Base-by-base conservation (phyloP, 2,329 filamentous ascomycete genomes). In the Neofusicoccum umdonicola region DNA sequence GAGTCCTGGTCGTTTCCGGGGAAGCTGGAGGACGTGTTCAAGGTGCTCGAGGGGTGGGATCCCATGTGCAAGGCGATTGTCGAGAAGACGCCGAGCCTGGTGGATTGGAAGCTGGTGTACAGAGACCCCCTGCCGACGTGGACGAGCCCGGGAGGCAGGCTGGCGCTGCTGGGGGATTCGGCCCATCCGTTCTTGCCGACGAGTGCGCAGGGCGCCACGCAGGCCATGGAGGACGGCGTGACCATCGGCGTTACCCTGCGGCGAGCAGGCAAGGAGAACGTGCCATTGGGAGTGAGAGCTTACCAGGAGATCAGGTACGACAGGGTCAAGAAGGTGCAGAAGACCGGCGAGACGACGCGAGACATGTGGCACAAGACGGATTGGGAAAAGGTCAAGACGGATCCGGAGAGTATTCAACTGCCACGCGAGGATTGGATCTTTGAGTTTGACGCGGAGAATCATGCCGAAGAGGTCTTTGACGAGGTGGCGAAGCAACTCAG, bases 11-110 rank as follows among this genome's bases (percentile, higher is more conserved):
- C 73, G 4, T 75, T 75, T 67, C 74, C 74, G 1, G 74, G 74
- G 50, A 68, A 73, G 12, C 70, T 76, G 61, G 69, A 69, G 52
- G 74, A 76, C 48, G 74, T 76, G 5, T 70, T 71, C 39, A 66
- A 71, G 37, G 73, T 76, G 4, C 72, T 76, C 37, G 67, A 7
- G 70, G 71, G 74, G 52, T 73, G 81, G 61, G 80, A 83, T 68
- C 80, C 79, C 0, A 72, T 75, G 27, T 80, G 82, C 62, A 76
- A 74, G 34, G 77, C 78, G 0, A 79, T 81, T 1, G 77, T 83
- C 17, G 73, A 76, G 34, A 78, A 79, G 67, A 82, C 78, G 7
- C 56, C 56, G 41, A 37, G 35, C 6, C 35, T 67, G 45, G 62
- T 67, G 27, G 66, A 67, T 13, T 62, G 62, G 44, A 66, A 67